phyloP scores from a whole-genome alignment of 2,329 filamentous ascomycete species.

The Talaromyces sp. region DNA sequence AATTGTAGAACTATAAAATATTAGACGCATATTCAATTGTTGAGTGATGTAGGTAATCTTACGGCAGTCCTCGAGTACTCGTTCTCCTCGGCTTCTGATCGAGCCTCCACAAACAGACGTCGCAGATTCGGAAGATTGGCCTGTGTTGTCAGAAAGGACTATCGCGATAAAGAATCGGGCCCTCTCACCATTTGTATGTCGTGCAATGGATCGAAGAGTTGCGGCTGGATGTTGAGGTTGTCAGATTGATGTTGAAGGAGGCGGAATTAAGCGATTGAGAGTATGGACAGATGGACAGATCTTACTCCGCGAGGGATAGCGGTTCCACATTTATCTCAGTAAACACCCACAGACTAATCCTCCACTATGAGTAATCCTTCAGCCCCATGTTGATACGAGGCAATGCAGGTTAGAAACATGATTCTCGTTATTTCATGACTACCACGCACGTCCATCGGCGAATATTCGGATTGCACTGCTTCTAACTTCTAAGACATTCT shows the following conservation, averaged over 20 bases:
- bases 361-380: too few species aligned
- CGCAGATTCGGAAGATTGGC: constrained; percentile 81
- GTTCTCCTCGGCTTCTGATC: constrained; percentile 90
- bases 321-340: not conserved
- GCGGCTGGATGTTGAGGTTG: not conserved
- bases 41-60: constrained; percentile 41
- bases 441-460: not conserved
- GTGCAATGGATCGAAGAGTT: not conserved
- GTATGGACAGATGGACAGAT: too few species aligned
- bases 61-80: constrained; percentile 92
- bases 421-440: not conserved
- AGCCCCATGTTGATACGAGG: not conserved
- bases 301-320: not conserved
- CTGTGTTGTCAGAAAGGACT: constrained; percentile 25
- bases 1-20: constrained; percentile 78
- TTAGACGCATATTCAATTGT: not conserved
- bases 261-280: not conserved
- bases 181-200: constrained; percentile 14
- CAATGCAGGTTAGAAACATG: not conserved
- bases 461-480: not conserved
- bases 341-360: too few species aligned
- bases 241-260: not conserved
- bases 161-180: not conserved
- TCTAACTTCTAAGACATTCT: not conserved
- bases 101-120: constrained; percentile 89